Evolutionary conservation across 169 alveolate species (phyloP), one percentile per base, ranked within the genome.

Genomic region (Plasmodium relictum): DNA sequence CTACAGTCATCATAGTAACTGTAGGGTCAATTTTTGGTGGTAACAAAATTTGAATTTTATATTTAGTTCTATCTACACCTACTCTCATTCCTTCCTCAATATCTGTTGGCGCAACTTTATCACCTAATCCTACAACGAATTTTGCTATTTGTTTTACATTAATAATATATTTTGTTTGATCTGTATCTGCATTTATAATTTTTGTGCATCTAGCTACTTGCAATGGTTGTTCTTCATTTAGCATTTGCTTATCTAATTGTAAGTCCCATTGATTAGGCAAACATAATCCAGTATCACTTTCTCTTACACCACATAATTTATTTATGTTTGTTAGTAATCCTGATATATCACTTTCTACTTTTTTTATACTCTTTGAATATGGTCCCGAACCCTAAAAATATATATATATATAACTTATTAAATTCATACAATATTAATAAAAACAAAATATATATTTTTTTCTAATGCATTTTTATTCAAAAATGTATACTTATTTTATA

Each of bases 51-150:
- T 98, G 97, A 20, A 99, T 99, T 86, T 97, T 96, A 94, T 98
- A 98, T 93, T 98, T 99, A 56, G 96, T 95, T 22, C 98, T 96
- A 88, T 97, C 99, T 16, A 95, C 99, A 14, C 99, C 99, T 1
- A 99, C 99, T 78, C 99, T 96, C 99, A 99, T 99, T 20, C 99
- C 99, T 94, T 98, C 99, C 93, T 99, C 99, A 61, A 99, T 96
- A 94, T 99, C 99, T 31, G 99, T 98, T 45, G 99, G 99, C 20
- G 99, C 99, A 45, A 98, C 99, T 92, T 99, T 98, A 71, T 99
- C 99, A 3, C 99, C 99, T 62, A 99, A 94, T 2, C 99, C 99
- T 22, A 98, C 99, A 14, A 99, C 99, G 92, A 97, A 99, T 91
- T 99, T 99, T 12, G 99, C 99, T 94, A 97, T 96, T 91, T 99